Evolutionary conservation across 495 filamentous ascomycete species (phyloP), one percentile per base, ranked within the genome.

Genomic region (Jackrogersella multiformis): DNA sequence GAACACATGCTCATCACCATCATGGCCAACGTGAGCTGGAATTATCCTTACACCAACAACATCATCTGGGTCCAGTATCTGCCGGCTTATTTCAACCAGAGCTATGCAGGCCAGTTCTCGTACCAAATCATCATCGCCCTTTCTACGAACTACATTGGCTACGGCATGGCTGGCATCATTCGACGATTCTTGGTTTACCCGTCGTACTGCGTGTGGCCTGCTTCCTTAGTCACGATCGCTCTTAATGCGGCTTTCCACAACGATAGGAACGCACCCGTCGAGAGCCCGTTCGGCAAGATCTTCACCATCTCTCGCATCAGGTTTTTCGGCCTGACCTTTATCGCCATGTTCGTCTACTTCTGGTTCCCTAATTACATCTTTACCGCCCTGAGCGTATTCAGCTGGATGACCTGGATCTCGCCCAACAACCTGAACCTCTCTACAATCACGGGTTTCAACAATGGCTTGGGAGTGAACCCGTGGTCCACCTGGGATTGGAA

Each of bases 141-240:
- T 18, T 73, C 77, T 0, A 84, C 82, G 8, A 82, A 84, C 66
- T 76, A 84, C 39, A 78, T 84, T 30, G 84, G 84, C 8, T 85
- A 85, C 38, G 80, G 80, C 30, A 73, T 85, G 36, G 82, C 84
- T 16, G 84, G 84, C 0, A 70, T 87, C 60, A 79, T 79, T 48
- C 77, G 84, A 13, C 79, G 83, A 28, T 88, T 85, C 78, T 77
- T 88, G 18, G 86, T 88, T 23, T 81, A 82, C 42, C 79, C 79
- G 4, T 72, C 78, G 0, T 76, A 76, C 58, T 79, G 77, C 51
- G 77, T 81, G 16, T 81, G 79, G 79, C 79, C 79, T 0, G 62
- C 72, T 15, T 78, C 77, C 5, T 54, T 81, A 20, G 76, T 79
- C 2, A 80, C 77, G n/a, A 80, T 81, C 21, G 78, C 79, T 7